Base-by-base conservation (phyloP, 1,284 basidiomycete genomes). In the Cryptococcus hybrid region DNA sequence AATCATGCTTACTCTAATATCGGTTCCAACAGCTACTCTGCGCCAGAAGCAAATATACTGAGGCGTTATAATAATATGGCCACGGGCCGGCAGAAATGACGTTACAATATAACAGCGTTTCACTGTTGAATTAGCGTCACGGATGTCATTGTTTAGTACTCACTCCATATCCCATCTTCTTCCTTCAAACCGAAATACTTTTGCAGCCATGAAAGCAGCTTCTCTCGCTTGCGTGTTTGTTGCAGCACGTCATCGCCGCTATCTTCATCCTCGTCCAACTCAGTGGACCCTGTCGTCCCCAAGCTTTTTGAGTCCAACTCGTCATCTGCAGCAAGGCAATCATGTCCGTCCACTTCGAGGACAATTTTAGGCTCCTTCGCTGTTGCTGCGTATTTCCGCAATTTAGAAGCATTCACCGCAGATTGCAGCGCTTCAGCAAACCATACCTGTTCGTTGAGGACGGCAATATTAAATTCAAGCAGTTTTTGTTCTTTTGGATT, bases 31-130 rank as follows among this genome's bases (percentile, higher is more conserved):
- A 1, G 59, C 67, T 0, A 66, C 69, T 18, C 73, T 65, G 0
- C 77, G 66, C 75, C 76, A 79, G 62, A 78, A 79, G 51, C 78
- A 78, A 9, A 79, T 55, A 55, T 66, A 78, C 30, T 65, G 59
- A 1, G 73, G 68, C 0, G 64, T 72, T 11, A 79, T 34, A 51
- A 78, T 76, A 51, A 79, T 67, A 56, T 78, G 77, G 1, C 78
- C 78, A 6, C 76, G 62, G 34, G 65, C 67, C 1, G 76, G 76
- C 3, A 76, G 59, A 8, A 74, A 54, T 3, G 60, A 57, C 50
- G 64, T 59, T 11, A 54, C 57, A n/a, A 77, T 52, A 44, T 77
- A 77, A 48, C 76, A 75, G 11, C 77, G 69, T 64, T 78, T 78
- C 49, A 78, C 69, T 70, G 47, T 5, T 24, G 18, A 11, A 44